phyloP scores from a whole-genome alignment of 805 yeast genomes.

The Ogataea dorogensis region DNA sequence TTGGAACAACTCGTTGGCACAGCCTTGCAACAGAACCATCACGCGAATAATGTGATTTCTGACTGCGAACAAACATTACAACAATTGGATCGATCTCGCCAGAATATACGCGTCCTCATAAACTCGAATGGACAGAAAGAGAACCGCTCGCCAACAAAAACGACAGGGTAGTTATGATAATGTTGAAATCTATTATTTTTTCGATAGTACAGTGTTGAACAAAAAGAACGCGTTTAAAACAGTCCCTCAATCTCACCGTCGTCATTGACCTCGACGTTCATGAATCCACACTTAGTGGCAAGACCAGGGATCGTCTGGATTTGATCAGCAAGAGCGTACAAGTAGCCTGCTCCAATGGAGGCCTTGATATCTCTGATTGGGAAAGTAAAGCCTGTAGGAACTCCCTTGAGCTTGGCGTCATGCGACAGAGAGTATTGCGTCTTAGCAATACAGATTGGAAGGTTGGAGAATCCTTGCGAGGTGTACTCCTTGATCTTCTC shows the following conservation, averaged over 20 bases:
- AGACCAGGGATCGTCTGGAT: constrained; percentile 97
- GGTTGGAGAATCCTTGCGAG: constrained; percentile 80
- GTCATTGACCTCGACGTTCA: constrained; percentile 92
- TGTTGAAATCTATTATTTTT: constrained; percentile 20
- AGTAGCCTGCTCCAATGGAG: constrained; percentile 94
- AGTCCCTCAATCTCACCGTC: constrained; percentile 91
- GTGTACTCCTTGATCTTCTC: constrained; percentile 79
- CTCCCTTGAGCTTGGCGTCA: constrained; percentile 91
- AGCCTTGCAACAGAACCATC: constrained; percentile 49
- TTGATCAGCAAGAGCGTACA: constrained; percentile 95
- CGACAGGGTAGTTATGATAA: constrained; percentile 5
- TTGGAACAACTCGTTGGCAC: constrained; percentile 43
- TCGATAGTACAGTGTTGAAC: constrained; percentile 17
- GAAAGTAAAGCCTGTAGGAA: constrained; percentile 88
- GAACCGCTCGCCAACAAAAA: constrained; percentile 4
- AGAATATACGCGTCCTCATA: not conserved
- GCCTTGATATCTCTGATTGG: constrained; percentile 95
- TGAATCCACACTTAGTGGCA: constrained; percentile 93
- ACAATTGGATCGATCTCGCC: constrained; percentile 16
- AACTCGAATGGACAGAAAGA: constrained; percentile 8
- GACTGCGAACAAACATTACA: constrained; percentile 48
- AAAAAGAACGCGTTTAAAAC: constrained; percentile 45
- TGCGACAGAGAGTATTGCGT: constrained; percentile 96
- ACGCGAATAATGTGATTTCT: constrained; percentile 42
- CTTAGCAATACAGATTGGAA: constrained; percentile 96